phyloP scores from a whole-genome alignment of 2,329 filamentous ascomycete species.

The Endocalyx cinctus region DNA sequence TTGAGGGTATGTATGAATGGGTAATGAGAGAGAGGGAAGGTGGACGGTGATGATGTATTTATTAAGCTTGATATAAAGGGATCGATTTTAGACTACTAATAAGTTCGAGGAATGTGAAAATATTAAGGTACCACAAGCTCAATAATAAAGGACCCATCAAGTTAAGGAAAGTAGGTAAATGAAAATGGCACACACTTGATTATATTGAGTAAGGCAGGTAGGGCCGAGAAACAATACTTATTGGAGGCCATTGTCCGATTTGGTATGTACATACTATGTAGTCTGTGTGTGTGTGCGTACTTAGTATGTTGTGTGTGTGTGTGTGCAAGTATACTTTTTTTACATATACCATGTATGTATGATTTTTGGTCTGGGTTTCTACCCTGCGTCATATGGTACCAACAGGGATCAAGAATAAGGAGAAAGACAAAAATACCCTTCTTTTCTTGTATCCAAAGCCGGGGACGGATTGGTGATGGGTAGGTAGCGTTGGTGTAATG shows the following conservation, averaged over 20 bases:
- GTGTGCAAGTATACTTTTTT: too few species aligned
- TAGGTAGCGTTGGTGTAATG: constrained; percentile 26
- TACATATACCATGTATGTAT: too few species aligned
- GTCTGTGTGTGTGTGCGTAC: constrained; percentile 24
- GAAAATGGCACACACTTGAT: constrained; percentile 25
- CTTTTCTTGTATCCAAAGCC: constrained; percentile 26
- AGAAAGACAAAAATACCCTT: constrained; percentile 25
- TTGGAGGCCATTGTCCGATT: constrained; percentile 30
- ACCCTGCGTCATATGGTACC: constrained; percentile 33
- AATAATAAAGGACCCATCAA: constrained; percentile 24
- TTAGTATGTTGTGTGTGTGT: constrained; percentile 25
- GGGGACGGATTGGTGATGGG: constrained; percentile 26
- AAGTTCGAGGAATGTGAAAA: constrained; percentile 24
- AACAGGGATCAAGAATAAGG: constrained; percentile 31
- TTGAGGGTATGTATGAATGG: constrained; percentile 15
- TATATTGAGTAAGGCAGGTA: constrained; percentile 33
- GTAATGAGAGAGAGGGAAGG: constrained; percentile 12
- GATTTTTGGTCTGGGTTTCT: constrained; percentile 25
- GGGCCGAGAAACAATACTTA: constrained; percentile 30
- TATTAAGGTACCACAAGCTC: constrained; percentile 21
- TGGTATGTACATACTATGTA: constrained; percentile 30
- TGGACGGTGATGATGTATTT: constrained; percentile 8
- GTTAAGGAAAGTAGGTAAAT: constrained; percentile 22
- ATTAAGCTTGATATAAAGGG: too few species aligned
- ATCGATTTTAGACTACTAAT: constrained; percentile 14